phyloP scores from a whole-genome alignment of 306 rosid species.

The Geum urbanum region DNA sequence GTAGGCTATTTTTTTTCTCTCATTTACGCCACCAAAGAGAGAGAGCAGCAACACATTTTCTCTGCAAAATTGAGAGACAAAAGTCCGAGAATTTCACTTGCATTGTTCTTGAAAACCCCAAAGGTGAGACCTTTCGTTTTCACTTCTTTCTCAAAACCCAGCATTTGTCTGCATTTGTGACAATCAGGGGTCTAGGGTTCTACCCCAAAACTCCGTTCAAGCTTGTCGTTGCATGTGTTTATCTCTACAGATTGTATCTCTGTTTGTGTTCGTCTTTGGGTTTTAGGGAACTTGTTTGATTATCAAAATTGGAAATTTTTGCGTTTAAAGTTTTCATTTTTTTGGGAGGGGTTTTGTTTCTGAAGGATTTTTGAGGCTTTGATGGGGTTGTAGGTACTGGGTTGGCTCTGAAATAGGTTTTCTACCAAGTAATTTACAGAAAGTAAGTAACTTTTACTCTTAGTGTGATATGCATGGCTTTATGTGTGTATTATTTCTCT shows the following conservation, averaged over 20 bases:
- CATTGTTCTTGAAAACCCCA: slow-evolving; percentile 12
- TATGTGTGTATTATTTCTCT: not conserved
- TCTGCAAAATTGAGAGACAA: not conserved
- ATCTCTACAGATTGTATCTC: not conserved
- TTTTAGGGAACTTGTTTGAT: not conserved
- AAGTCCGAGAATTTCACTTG: not conserved
- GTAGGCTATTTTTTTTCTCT: not conserved
- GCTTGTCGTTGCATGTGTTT: not conserved
- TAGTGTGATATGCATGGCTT: not conserved
- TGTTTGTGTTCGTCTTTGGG: not conserved
- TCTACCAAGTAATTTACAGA: not conserved
- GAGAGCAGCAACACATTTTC: not conserved
- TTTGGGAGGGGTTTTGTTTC: not conserved
- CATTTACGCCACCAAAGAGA: not conserved
- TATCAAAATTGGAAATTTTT: not conserved
- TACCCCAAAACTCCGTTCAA: not conserved
- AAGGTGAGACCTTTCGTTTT: not conserved
- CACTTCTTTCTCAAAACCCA: not conserved
- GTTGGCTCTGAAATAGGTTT: not conserved
- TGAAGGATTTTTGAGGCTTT: not conserved
- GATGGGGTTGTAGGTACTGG: not conserved
- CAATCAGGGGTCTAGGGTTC: slow-evolving; percentile 10
- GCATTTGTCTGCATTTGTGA: not conserved
- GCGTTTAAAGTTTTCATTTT: not conserved
- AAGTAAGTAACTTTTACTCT: not conserved